Conservation (phyloP, 352 stramenopile species). For the Globisporangium takayamanum region DNA sequence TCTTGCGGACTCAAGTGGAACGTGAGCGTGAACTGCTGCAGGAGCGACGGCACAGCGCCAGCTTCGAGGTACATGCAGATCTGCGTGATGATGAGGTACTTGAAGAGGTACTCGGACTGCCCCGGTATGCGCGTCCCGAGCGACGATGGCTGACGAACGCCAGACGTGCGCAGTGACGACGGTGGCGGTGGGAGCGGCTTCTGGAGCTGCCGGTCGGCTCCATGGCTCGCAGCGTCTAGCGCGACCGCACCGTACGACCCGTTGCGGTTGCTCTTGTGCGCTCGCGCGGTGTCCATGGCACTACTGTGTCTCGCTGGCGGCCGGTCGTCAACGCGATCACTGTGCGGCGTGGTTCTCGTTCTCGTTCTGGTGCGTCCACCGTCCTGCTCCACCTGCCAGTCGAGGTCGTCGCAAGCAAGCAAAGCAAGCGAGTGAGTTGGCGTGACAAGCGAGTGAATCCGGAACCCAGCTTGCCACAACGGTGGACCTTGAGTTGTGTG, state of each 20-base stretch:
- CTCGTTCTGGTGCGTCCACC: no score
- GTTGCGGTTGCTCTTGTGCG: neutral
- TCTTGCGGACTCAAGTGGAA: slow-evolving; percentile 72
- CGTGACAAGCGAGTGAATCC: no score
- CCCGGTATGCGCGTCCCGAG: slow-evolving; percentile 10
- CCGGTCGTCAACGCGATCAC: no score
- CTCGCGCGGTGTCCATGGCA: slow-evolving; percentile 6
- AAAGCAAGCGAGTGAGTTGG: no score
- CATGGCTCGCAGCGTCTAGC: neutral
- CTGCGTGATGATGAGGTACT: slow-evolving; percentile 79
- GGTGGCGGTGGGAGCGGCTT: neutral
- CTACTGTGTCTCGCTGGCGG: neutral
- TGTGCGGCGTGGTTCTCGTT: no score
- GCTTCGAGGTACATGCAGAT: slow-evolving; percentile 86
- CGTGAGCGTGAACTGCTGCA: slow-evolving; percentile 76
- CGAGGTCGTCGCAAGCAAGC: no score
- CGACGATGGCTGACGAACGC: neutral
- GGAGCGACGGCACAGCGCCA: slow-evolving; percentile 72
- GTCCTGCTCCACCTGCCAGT: no score
- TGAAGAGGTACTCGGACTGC: slow-evolving; percentile 68
- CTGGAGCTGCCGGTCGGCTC: neutral
- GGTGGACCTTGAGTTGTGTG: no score
- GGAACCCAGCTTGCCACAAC: no score
- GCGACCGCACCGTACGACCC: slow-evolving; percentile 8
- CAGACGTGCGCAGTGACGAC: neutral